A percentile compares a stretch with the other conserved stretches of the same genome.
Conservation (phyloP, 164 flowering plant genomes). For the Macadamia tetraphylla region DNA sequence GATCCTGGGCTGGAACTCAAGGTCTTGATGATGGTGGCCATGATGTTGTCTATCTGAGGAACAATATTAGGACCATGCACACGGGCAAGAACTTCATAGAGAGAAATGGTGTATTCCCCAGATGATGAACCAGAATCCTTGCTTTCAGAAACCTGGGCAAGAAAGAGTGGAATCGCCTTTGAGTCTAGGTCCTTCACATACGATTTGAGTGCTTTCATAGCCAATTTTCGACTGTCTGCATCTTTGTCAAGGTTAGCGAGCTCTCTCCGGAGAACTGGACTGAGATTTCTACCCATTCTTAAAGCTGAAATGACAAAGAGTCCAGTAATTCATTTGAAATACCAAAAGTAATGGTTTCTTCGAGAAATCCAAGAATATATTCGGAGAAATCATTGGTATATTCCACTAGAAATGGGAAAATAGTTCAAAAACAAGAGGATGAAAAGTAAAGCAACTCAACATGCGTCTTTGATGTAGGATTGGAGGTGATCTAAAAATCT, state of each 20-base stretch:
- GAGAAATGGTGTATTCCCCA: conserved; percentile 78
- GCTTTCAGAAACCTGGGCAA: conserved; percentile 78
- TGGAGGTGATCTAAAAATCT: too few relatives aligned
- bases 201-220: conserved; percentile 79
- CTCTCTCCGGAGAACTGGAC: conserved; percentile 59
- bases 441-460: too few relatives aligned
- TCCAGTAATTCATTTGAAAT: not conserved
- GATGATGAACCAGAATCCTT: conserved; percentile 47
- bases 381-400: not conserved
- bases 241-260: conserved; percentile 87
- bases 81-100: conserved; percentile 82
- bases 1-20: conserved; percentile 78
- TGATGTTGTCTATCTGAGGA: conserved; percentile 74
- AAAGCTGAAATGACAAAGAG: conserved; percentile 8
- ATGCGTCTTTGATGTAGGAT: too few relatives aligned
- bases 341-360: not conserved
- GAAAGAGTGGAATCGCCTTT: conserved; percentile 68
- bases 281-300: conserved; percentile 70
- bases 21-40: conserved; percentile 72
- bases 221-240: conserved; percentile 77
- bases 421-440: not conserved
- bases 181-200: conserved; percentile 84
- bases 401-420: not conserved
- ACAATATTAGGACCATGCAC: conserved; percentile 77
- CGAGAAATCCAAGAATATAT: not conserved